Base-by-base conservation (phyloP, 768 basidiomycete species). In the Mrakia blollopis region DNA sequence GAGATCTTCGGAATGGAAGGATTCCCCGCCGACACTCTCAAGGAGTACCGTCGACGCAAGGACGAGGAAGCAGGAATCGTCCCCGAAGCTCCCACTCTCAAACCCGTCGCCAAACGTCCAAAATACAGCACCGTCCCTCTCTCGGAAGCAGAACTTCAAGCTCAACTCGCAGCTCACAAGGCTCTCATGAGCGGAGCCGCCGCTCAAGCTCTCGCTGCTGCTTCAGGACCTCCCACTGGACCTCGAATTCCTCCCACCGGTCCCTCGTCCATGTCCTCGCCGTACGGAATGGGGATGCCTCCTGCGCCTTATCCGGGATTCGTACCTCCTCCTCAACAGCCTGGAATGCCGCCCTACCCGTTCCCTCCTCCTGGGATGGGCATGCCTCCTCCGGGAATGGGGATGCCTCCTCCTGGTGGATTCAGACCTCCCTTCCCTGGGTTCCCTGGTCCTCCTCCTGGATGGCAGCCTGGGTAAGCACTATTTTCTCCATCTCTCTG, bases 1-100 rank as follows among this genome's bases (percentile, higher is more conserved):
- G 97, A 99, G 85, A 98, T 99, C 68, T 98, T 98, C 80, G 97
- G 97, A 32, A 98, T 99, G 97, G 96, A 97, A 83, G 97, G 96
- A 74, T 94, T 98, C 70, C 94, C 94, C 11, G 91, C 91, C 5
- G 92, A 93, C 47, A 95, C 96, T 83, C 88, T 96, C 28, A 94
- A 92, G 18, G 96, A 95, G 83, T 98, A 95, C 87, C 96, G 93
- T 82, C 91, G 93, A 72, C 90, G 92, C 79, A 97, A 97, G 82
- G 95, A 96, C 83, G 91, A 93, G 79, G 94, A 98, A 82, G 88
- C 93, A 5, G 95, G 97, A 44, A 88, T 94, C 35, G 87, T 89
- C 25, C 89, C 91, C 1, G 92, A 92, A 8, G 88, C 91, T 10
- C 80, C 81, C 4, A 80, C 80, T 1, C 80, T 79, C 60, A 90